A percentile compares a stretch with the other conserved stretches of the same genome.
phyloP scores from a whole-genome alignment of 495 filamentous ascomycete species.

The Penicillium longicatenatum region DNA sequence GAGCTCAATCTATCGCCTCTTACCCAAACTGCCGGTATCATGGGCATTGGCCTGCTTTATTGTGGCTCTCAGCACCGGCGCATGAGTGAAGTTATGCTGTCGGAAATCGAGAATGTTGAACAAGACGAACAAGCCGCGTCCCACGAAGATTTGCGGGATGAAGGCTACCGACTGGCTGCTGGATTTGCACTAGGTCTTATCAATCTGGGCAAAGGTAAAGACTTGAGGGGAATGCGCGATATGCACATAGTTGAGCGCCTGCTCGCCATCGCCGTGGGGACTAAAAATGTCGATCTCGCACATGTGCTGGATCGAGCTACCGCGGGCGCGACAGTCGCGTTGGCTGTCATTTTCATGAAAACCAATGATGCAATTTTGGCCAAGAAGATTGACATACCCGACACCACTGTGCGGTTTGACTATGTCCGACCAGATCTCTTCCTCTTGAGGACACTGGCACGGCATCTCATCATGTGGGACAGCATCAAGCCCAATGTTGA shows the following conservation, averaged over 20 bases:
- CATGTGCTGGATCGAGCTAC: constrained; percentile 92
- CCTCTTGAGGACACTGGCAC: constrained; percentile 85
- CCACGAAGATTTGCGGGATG: constrained; percentile 76
- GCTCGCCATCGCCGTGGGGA: constrained; percentile 78
- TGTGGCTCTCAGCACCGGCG: constrained; percentile 93
- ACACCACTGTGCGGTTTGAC: constrained; percentile 86
- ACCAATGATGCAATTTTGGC: constrained; percentile 87
- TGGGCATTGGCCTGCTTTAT: constrained; percentile 96
- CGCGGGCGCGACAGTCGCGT: constrained; percentile 82
- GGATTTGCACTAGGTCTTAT: constrained; percentile 94
- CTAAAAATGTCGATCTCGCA: constrained; percentile 83
- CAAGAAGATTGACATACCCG: constrained; percentile 88
- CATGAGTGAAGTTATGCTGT: constrained; percentile 99
- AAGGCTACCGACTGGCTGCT: constrained; percentile 91
- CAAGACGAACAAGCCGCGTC: constrained; percentile 65
- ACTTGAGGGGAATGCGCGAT: constrained; percentile 86
- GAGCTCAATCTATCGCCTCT: constrained; percentile 91
- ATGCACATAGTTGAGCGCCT: constrained; percentile 92
- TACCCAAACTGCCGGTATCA: constrained; percentile 95
- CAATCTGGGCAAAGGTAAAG: constrained; percentile 86
- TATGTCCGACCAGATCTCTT: constrained; percentile 93
- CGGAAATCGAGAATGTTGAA: constrained; percentile 87
- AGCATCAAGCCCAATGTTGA: constrained; percentile 65
- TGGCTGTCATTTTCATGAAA: constrained; percentile 98
- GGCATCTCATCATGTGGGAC: constrained; percentile 92